Conservation (phyloP, 1,284 basidiomycete species). For the Jaminaea rosea region DNA sequence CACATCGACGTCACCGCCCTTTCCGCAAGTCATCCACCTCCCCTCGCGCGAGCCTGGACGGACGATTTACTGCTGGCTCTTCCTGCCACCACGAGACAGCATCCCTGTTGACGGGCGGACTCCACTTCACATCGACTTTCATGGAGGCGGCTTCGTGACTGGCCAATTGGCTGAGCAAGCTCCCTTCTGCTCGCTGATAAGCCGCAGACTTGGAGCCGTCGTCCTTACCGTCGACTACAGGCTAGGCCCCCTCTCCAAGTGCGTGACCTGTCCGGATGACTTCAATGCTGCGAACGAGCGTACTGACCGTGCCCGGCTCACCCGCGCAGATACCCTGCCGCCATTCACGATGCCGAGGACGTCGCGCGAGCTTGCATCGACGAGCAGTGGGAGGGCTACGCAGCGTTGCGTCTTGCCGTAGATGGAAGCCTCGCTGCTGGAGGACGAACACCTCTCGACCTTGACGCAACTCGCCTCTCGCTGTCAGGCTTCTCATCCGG, state of each 20-base stretch:
- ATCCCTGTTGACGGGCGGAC: conserved; percentile 2
- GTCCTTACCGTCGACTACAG: conserved; percentile 31
- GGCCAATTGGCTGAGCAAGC: conserved; percentile 29
- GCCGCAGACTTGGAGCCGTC: conserved; percentile 14
- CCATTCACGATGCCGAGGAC: conserved; percentile 10
- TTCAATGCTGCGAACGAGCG: too few relatives aligned
- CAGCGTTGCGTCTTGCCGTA: too few relatives aligned
- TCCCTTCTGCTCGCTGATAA: conserved; percentile 14
- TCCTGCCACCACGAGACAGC: not conserved
- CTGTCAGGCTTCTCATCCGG: conserved; percentile 7
- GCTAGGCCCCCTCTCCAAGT: conserved; percentile 7
- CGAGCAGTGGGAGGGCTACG: conserved; percentile 2
- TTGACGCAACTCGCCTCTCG: not conserved
- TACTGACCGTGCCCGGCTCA: too few relatives aligned
- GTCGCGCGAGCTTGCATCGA: conserved; percentile 4
- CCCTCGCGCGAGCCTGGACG: not conserved
- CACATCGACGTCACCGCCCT: not conserved
- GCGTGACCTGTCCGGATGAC: too few relatives aligned
- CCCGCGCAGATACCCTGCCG: conserved; percentile 5
- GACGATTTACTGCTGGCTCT: not conserved
- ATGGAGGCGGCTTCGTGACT: conserved; percentile 34
- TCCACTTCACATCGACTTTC: conserved; percentile 29
- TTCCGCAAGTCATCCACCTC: not conserved
- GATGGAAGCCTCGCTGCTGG: too few relatives aligned
- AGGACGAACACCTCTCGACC: not conserved